Evolutionary conservation across 2,329 filamentous ascomycete species (phyloP).

Genomic region (Cryphonectria radicalis): DNA sequence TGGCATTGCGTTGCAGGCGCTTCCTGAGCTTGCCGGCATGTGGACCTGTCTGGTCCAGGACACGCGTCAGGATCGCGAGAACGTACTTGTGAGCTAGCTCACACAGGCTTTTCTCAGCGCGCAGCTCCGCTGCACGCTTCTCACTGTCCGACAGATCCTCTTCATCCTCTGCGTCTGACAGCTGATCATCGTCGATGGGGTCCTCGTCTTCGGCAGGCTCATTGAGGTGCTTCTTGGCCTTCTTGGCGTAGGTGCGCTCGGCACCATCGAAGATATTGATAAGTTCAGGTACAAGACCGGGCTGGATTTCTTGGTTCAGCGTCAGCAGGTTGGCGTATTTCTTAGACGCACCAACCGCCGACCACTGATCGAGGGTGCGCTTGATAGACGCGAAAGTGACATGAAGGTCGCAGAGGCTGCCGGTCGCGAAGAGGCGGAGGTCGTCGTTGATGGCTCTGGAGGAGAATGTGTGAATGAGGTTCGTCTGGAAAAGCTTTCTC

Average conservation of each 20-base stretch:
- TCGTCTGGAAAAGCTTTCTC: slow-evolving; percentile 61
- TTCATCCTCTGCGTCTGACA: slow-evolving; percentile 61
- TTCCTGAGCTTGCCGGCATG: slow-evolving; percentile 68
- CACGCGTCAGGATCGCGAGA: slow-evolving; percentile 74
- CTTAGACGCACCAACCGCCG: slow-evolving; percentile 42
- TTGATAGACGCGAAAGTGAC: slow-evolving; percentile 77
- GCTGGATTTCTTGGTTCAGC: slow-evolving; percentile 71
- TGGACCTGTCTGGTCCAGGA: slow-evolving; percentile 68
- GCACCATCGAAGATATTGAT: slow-evolving; percentile 76
- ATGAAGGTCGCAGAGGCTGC: slow-evolving; percentile 80
- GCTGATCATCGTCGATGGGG: slow-evolving; percentile 66
- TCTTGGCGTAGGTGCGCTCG: slow-evolving; percentile 79
- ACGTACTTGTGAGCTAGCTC: slow-evolving; percentile 85
- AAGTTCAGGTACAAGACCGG: slow-evolving; percentile 67
- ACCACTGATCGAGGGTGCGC: slow-evolving; percentile 51
- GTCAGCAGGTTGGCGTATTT: slow-evolving; percentile 60
- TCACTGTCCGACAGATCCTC: slow-evolving; percentile 60
- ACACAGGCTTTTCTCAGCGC: slow-evolving; percentile 85
- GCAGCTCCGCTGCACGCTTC: slow-evolving; percentile 66
- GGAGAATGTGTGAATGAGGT: slow-evolving; percentile 70
- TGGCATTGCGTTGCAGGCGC: slow-evolving; percentile 77
- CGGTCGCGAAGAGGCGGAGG: slow-evolving; percentile 74
- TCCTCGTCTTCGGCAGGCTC: slow-evolving; percentile 74
- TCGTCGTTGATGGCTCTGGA: slow-evolving; percentile 74
- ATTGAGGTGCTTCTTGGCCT: slow-evolving; percentile 63